phyloP scores from a whole-genome alignment of 1,284 basidiomycete genomes.

The Macrocystidia cucumis region DNA sequence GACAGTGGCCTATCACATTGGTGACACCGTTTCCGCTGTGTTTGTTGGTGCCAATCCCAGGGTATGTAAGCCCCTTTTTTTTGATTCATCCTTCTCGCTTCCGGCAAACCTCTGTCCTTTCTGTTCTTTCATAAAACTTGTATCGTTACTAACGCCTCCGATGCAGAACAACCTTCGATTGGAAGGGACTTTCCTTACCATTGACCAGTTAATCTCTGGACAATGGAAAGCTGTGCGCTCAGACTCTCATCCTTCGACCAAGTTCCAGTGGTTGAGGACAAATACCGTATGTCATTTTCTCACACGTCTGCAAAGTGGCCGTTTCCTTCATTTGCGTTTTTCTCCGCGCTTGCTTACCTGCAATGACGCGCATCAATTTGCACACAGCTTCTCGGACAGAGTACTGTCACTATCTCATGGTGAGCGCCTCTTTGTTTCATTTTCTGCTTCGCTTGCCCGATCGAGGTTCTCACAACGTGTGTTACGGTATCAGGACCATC shows the following conservation, averaged over 20 bases:
- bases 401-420: conserved; percentile 60
- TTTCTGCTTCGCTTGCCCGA: conserved; percentile 4
- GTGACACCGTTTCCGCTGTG: conserved; percentile 51
- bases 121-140: conserved; percentile 7
- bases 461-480: background rate
- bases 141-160: too few species aligned
- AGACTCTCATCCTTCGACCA: conserved; percentile 78
- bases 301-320: too few species aligned
- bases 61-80: conserved; percentile 28
- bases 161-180: conserved; percentile 70
- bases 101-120: conserved; percentile 4
- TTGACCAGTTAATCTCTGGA: conserved; percentile 46
- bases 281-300: conserved; percentile 33
- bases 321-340: background rate
- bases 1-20: conserved; percentile 37
- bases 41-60: conserved; percentile 79
- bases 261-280: conserved; percentile 59
- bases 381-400: conserved; percentile 47
- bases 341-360: too few species aligned
- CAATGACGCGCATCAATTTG: conserved; percentile 4
- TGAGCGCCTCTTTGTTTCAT: conserved; percentile 20
- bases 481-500: conserved; percentile 42
- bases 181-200: conserved; percentile 65
- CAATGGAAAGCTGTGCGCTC: conserved; percentile 56
- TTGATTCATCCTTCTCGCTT: background rate